Base-by-base conservation (phyloP, 2,329 filamentous ascomycete species). In the Ascochyta pisi region DNA sequence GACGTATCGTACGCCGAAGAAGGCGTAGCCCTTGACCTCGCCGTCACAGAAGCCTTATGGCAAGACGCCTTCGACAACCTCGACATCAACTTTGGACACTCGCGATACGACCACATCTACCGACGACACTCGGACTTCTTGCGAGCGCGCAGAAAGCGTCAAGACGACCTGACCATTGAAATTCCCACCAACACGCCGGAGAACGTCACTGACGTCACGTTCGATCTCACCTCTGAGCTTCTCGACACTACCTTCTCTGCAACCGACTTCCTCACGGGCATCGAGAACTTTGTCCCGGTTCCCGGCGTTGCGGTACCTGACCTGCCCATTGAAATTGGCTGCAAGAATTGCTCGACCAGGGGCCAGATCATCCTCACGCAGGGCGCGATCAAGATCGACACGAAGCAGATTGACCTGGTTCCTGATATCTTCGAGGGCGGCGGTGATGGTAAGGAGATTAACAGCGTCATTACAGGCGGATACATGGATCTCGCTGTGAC, bases 281-380 rank as follows among this genome's bases (percentile, higher is more conserved):
- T 71, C 4, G 55, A 56, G 22, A 45, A 45, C 6, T 8, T 62
- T 10, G 33, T 62, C 8, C 38, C 56, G 8, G n/a, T 49, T 1
- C 26, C 51, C 2, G 19, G 37, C 15, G 22, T 39, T 16, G 19
- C 16, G 9, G 26, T 66, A 6, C 67, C 68, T 10, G 51, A 62
- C 26, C 29, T 68, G 2, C 70, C 71, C 1, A 38, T 73, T 33
- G 69, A 69, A 15, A 50, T 76, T n/a, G 68, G 68, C 12, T 77
- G 75, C 62, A 75, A 73, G 55, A 70, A 71, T 24, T 77, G 75
- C 56, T 65, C 69, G 7, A 69, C 71, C 2, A 63, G 55, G 6
- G 75, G 74, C 6, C 64, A 58, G 19, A 46, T 77, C 12, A 57
- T 67, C 3, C 67, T 77, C 8, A 67, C 68, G 1, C 64, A 73